A percentile compares a stretch with the other conserved stretches of the same genome.
phyloP scores from a whole-genome alignment of 805 yeast genomes.

The Wickerhamiella brachini region DNA sequence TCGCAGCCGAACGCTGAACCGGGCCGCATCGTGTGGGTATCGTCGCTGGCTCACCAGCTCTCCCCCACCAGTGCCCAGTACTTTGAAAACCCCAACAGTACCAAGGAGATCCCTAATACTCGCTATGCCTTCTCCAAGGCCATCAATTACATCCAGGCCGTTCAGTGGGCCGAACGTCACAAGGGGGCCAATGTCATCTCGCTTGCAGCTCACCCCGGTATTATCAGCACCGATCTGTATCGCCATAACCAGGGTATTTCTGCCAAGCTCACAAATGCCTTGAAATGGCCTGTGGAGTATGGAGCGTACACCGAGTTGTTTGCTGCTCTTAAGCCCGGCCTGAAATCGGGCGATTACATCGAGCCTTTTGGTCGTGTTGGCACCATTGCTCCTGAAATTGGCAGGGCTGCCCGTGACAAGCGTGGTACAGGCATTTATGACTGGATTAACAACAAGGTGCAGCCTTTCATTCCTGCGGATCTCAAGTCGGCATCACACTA shows the following conservation, averaged over 20 bases:
- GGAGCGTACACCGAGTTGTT: constrained; percentile 35
- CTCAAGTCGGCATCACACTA: neutral
- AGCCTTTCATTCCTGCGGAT: neutral
- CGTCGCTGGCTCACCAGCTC: constrained; percentile 28
- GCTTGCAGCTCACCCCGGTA: constrained; percentile 32
- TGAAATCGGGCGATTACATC: constrained; percentile 26
- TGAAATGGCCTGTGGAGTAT: constrained; percentile 18
- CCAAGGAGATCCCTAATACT: constrained; percentile 4
- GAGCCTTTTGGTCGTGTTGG: constrained; percentile 34
- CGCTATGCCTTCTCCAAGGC: constrained; percentile 35
- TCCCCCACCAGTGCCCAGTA: constrained; percentile 25
- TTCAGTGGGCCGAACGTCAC: constrained; percentile 25
- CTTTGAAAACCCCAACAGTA: constrained; percentile 24
- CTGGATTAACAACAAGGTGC: neutral
- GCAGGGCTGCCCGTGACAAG: constrained; percentile 22
- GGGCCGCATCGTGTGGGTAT: constrained; percentile 34
- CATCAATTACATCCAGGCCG: constrained; percentile 26
- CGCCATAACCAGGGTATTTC: constrained; percentile 15
- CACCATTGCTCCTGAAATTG: constrained; percentile 26
- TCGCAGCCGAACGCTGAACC: constrained; percentile 12
- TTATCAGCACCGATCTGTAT: constrained; percentile 25
- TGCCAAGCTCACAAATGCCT: neutral
- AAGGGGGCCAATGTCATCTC: constrained; percentile 24
- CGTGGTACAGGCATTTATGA: neutral
- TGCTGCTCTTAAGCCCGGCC: constrained; percentile 30